These are phyloP conservation scores for Peronosclerospora sorghi DNA, from an alignment of 352 stramenopile genomes.

Conservation along the genomic window DNA sequence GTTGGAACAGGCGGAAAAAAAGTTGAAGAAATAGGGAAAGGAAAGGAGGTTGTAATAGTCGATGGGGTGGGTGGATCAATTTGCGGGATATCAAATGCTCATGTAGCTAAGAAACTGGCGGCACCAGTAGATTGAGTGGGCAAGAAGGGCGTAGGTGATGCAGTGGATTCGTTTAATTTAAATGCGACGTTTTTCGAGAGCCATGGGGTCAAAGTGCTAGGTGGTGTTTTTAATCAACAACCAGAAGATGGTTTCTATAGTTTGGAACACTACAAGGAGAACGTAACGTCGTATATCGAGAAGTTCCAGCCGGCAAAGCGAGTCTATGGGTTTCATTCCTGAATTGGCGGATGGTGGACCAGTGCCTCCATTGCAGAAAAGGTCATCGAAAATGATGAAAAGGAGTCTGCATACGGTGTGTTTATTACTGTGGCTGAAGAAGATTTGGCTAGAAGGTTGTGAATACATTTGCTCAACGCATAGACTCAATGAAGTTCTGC, in stretches of 20 bases:
- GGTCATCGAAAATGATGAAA: conserved; percentile 2
- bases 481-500: conserved; percentile 33
- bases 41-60: too few species aligned
- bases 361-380: conserved; percentile 17
- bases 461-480: conserved; percentile 15
- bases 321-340: too few species aligned
- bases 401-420: conserved; percentile 8
- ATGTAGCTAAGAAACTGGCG: too few species aligned
- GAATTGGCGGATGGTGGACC: conserved; percentile 32
- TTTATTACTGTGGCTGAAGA: conserved; percentile 22
- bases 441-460: conserved; percentile 22
- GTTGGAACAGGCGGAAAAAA: conserved; percentile 72
- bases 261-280: conserved; percentile 82
- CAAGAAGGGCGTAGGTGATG: conserved; percentile 94
- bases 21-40: conserved; percentile 80
- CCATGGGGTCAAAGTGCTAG: too few species aligned
- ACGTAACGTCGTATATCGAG: conserved; percentile 88
- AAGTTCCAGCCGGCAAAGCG: conserved; percentile 79
- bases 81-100: conserved; percentile 66
- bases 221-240: too few species aligned
- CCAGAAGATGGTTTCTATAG: conserved; percentile 91
- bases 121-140: conserved; percentile 92
- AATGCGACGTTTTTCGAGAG: too few species aligned
- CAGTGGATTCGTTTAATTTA: too few species aligned
- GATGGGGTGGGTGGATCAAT: conserved; percentile 89